phyloP scores from a whole-genome alignment of 306 rosid genomes.

The Erythrophleum fordii region DNA sequence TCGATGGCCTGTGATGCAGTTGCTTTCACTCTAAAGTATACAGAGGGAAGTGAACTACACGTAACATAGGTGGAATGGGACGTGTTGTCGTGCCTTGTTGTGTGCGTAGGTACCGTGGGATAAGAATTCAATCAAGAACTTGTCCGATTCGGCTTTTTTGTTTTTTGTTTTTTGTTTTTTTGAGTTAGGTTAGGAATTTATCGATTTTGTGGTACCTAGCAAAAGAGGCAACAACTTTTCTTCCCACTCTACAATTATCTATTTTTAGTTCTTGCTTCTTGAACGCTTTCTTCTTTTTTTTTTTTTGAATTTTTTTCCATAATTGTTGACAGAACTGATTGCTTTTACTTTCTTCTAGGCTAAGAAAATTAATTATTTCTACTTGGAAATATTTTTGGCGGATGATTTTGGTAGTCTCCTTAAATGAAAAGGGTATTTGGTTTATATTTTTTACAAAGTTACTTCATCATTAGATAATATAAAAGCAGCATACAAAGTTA shows the following conservation, averaged over 20 bases:
- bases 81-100: background rate
- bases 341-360: background rate
- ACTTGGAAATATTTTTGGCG: background rate
- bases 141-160: background rate
- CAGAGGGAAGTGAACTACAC: background rate
- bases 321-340: background rate
- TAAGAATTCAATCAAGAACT: background rate
- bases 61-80: background rate
- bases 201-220: background rate
- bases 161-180: background rate
- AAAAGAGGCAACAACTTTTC: background rate
- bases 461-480: too few relatives aligned
- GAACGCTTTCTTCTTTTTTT: background rate
- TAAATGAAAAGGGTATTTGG: background rate
- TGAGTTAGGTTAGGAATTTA: background rate
- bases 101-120: background rate
- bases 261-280: background rate
- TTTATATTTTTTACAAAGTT: background rate
- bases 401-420: background rate
- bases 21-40: background rate
- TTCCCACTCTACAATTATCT: background rate
- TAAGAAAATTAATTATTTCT: background rate
- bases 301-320: background rate
- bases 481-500: too few relatives aligned
- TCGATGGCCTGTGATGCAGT: conserved; percentile 24